Percentiles rank a stretch among this genome's conserved stretches.
phyloP scores from a whole-genome alignment of 306 rosid genomes.

The Cucurbita argyrosperma region DNA sequence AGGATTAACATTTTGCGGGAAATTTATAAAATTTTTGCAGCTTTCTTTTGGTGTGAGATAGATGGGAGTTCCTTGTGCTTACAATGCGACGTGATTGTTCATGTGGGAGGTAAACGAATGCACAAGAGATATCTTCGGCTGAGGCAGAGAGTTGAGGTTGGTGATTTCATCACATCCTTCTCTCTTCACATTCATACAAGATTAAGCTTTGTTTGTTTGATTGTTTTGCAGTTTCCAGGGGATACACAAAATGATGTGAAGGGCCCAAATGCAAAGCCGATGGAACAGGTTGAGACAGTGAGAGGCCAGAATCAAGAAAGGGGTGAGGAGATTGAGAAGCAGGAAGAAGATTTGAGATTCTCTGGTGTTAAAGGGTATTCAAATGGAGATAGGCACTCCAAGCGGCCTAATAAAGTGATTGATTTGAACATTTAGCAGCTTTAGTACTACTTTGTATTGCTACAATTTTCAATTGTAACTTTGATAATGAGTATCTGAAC shows the following conservation, averaged over 20 bases:
- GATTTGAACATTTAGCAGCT: conserved; percentile 50
- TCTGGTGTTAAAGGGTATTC: conserved; percentile 29
- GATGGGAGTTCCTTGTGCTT: conserved; percentile 93
- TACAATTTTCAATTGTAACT: neutral
- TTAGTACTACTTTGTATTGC: neutral
- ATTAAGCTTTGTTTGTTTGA: conserved; percentile 10
- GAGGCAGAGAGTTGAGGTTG: conserved; percentile 92
- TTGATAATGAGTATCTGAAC: neutral
- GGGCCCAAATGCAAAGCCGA: conserved; percentile 23
- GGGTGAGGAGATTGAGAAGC: conserved; percentile 39
- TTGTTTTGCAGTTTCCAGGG: conserved; percentile 64
- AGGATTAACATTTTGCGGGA: neutral
- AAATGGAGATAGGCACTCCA: conserved; percentile 43
- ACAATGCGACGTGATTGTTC: conserved; percentile 92
- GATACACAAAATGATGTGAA: conserved; percentile 49
- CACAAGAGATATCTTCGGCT: conserved; percentile 87
- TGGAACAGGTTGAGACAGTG: conserved; percentile 37
- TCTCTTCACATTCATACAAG: too few relatives aligned
- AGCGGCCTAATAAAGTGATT: conserved; percentile 58
- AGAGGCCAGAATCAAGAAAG: conserved; percentile 22
- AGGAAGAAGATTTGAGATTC: conserved; percentile 46
- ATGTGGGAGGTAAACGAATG: conserved; percentile 98
- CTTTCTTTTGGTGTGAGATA: conserved; percentile 93
- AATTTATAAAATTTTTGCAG: conserved; percentile 25
- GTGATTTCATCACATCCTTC: conserved; percentile 4